phyloP scores from a whole-genome alignment of 1,139 yeast species.

The Candida glucosophila region DNA sequence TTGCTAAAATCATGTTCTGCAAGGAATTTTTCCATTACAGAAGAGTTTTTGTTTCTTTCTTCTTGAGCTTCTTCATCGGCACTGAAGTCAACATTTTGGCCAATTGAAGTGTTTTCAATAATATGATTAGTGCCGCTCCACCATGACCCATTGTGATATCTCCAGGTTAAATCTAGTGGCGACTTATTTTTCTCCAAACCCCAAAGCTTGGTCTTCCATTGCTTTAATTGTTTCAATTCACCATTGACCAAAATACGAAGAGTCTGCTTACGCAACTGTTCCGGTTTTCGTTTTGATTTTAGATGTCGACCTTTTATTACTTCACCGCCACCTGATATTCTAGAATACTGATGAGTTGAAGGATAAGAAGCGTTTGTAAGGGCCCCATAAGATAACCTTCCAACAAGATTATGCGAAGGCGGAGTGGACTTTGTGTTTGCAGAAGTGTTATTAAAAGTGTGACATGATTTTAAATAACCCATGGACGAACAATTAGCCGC shows the following conservation, averaged over 20 bases:
- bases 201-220: conserved; percentile 78
- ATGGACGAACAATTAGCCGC: conserved; percentile 11
- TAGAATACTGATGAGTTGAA: conserved; percentile 13
- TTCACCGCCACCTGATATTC: conserved; percentile 31
- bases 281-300: conserved; percentile 34
- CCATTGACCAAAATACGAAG: conserved; percentile 60
- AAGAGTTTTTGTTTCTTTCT: conserved; percentile 25
- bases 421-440: conserved; percentile 30
- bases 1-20: conserved; percentile 51
- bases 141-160: conserved; percentile 67
- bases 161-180: conserved; percentile 52
- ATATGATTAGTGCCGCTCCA: conserved; percentile 74
- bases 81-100: conserved; percentile 13
- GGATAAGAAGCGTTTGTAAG: conserved; percentile 10
- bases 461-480: conserved; percentile 28
- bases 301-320: conserved; percentile 60
- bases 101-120: conserved; percentile 39
- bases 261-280: conserved; percentile 42
- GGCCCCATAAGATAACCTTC: conserved; percentile 28
- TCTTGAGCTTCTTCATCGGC: conserved; percentile 21
- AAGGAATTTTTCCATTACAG: conserved; percentile 46
- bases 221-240: conserved; percentile 45
- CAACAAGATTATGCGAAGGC: conserved; percentile 23
- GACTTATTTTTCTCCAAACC: conserved; percentile 68
- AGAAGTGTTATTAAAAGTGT: conserved; percentile 22